These are phyloP conservation scores for Diutina siamensis DNA, from an alignment of 1,139 yeast species.

Conservation along the genomic window DNA sequence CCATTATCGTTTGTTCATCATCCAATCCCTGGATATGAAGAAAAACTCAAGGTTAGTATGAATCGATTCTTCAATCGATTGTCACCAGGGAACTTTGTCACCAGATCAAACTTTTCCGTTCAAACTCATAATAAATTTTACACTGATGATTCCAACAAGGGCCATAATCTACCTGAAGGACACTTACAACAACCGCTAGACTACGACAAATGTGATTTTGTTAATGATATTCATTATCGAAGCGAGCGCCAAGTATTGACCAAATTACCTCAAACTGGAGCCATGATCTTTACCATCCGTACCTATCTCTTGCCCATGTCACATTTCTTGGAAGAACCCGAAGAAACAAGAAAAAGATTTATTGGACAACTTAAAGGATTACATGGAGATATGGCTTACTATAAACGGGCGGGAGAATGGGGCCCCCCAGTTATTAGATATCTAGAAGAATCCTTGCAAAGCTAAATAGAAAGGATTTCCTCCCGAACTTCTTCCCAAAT, in stretches of 20 bases:
- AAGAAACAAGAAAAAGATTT: constrained; percentile 27
- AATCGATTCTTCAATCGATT: constrained; percentile 45
- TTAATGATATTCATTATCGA: constrained; percentile 41
- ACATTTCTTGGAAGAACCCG: constrained; percentile 40
- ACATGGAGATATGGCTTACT: constrained; percentile 26
- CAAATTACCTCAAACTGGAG: constrained; percentile 42
- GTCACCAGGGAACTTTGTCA: constrained; percentile 40
- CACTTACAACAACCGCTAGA: constrained; percentile 19
- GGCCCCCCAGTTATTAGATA: constrained; percentile 26
- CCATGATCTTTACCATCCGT: constrained; percentile 47
- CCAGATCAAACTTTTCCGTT: constrained; percentile 50
- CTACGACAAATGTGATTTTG: constrained; percentile 39
- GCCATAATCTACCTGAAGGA: constrained; percentile 22
- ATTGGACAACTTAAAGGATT: constrained; percentile 29
- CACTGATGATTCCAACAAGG: constrained; percentile 42
- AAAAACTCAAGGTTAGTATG: constrained; percentile 47
- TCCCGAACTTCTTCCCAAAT: constrained; percentile 61
- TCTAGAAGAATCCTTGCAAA: constrained; percentile 10
- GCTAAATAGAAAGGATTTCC: constrained; percentile 16
- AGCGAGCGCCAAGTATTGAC: constrained; percentile 54
- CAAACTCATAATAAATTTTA: constrained; percentile 43
- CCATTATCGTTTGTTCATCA: constrained; percentile 46
- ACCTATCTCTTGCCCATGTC: constrained; percentile 58
- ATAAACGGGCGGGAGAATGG: constrained; percentile 30
- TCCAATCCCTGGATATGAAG: constrained; percentile 52